A percentile compares a stretch with the other conserved stretches of the same genome.
Conservation (phyloP, 2,329 filamentous ascomycete species). For the Grosmannia clavigera region DNA sequence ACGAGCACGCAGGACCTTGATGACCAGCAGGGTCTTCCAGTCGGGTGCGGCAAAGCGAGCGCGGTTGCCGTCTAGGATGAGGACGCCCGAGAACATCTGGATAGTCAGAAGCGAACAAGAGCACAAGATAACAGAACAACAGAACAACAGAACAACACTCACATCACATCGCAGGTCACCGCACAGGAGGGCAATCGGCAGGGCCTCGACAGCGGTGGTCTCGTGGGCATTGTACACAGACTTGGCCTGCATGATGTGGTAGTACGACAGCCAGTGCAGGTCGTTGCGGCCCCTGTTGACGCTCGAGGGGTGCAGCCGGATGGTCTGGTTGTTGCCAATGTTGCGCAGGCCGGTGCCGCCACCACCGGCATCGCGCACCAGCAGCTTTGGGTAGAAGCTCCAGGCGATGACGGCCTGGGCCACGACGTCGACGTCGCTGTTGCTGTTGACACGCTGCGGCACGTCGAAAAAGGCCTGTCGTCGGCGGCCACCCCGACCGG, state of each 20-base stretch:
- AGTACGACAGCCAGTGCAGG: conserved; percentile 80
- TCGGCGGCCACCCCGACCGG: conserved; percentile 45
- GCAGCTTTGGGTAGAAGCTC: conserved; percentile 90
- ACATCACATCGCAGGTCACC: conserved; percentile 82
- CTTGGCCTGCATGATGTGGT: conserved; percentile 92
- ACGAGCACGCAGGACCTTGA: conserved; percentile 65
- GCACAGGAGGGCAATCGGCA: conserved; percentile 72
- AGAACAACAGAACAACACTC: conserved; percentile 17
- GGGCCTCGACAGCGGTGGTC: conserved; percentile 67
- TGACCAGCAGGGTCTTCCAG: conserved; percentile 83
- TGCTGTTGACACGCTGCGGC: conserved; percentile 59
- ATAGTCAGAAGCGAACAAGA: not conserved
- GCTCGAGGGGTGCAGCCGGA: conserved; percentile 76
- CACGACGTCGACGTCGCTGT: conserved; percentile 70
- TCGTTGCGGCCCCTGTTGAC: conserved; percentile 65
- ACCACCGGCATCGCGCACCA: conserved; percentile 56
- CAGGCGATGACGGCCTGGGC: conserved; percentile 76
- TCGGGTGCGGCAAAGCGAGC: conserved; percentile 71
- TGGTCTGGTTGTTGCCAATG: conserved; percentile 81
- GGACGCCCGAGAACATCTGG: conserved; percentile 73
- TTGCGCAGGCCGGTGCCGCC: conserved; percentile 73
- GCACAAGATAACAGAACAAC: not conserved
- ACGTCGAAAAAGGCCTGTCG: conserved; percentile 66
- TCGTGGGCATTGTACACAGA: conserved; percentile 86
- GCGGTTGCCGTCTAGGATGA: conserved; percentile 78